Evolutionary conservation across 1,139 yeast species (phyloP), one percentile per base, ranked within the genome.

Genomic region (Geotrichum australiense): DNA sequence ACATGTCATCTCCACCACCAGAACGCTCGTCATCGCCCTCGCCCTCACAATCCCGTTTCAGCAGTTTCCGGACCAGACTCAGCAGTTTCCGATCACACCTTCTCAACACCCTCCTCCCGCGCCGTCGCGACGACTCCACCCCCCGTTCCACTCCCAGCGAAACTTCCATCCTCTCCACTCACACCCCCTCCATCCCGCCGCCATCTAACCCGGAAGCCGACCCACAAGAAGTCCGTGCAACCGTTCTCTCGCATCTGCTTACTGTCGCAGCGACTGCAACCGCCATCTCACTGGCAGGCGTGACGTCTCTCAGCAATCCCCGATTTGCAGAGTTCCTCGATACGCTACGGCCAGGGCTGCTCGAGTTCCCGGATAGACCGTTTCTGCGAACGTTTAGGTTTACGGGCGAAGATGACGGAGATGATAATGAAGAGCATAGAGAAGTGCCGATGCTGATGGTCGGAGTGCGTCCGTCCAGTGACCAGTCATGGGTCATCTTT

Each of bases 371-470:
- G 15, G 33, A 43, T 8, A 20, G 36, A 14, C 11, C 8, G 18
- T 73, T 74, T 46, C 73, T 74, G 54, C 61, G 80, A 37, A 74
- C 77, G 47, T 76, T 76, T 53, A 54, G 79, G 42, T 74, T 76
- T 34, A 22, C 34, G 6, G 21, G 32, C n/a, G 20, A 34, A 6
- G 19, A 20, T 5, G 15, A 35, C n/a, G n/a, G n/a, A n/a, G n/a
- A n/a, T n/a, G n/a, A n/a, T n/a, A n/a, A n/a, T n/a, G n/a, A n/a
- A n/a, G 46, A 41, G 21, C 43, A 39, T 8, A 43, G 37, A n/a
- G 56, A 64, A 46, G 66, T 74, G 1, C 80, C 81, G 0, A 74
- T 76, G 4, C 57, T 75, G 48, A 70, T 76, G 27, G 71, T 76
- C 14, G 79, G 80, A 3, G 70, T 75, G n/a, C 58, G 76, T 12